These are phyloP conservation scores for Saprolegnia parasitica DNA, from an alignment of 352 stramenopile genomes.

Conservation along the genomic window DNA sequence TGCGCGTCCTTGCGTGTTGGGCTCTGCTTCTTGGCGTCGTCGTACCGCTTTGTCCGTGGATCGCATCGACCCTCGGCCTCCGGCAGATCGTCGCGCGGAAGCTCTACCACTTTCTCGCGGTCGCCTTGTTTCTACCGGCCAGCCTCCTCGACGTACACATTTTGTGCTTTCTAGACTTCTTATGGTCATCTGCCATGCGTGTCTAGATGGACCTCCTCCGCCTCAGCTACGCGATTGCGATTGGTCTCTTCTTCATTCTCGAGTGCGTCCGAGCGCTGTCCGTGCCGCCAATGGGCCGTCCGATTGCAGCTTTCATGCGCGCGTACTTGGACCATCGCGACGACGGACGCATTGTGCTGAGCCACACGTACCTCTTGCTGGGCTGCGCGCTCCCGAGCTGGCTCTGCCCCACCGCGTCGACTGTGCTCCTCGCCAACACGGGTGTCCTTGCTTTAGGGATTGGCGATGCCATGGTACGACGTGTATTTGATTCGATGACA, in stretches of 20 bases:
- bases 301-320: slow-evolving; percentile 56
- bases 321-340: slow-evolving; percentile 76
- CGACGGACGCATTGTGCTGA: slow-evolving; percentile 58
- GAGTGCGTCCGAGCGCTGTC: slow-evolving; percentile 63
- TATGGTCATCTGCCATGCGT: background rate
- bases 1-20: slow-evolving; percentile 57
- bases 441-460: slow-evolving; percentile 65
- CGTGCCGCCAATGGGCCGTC: slow-evolving; percentile 47
- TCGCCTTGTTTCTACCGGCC: slow-evolving; percentile 71
- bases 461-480: slow-evolving; percentile 69
- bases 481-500: background rate
- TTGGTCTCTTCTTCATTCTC: slow-evolving; percentile 60
- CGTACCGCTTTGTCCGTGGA: slow-evolving; percentile 48
- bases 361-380: slow-evolving; percentile 72
- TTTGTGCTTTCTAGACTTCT: background rate
- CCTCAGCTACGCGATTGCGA: slow-evolving; percentile 72
- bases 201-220: slow-evolving; percentile 47
- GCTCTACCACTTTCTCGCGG: slow-evolving; percentile 73
- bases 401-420: slow-evolving; percentile 34
- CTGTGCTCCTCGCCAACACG: slow-evolving; percentile 48
- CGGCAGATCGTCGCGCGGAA: slow-evolving; percentile 73
- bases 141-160: slow-evolving; percentile 38
- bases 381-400: slow-evolving; percentile 70
- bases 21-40: slow-evolving; percentile 43
- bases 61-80: slow-evolving; percentile 39